Evolutionary conservation across 1,139 yeast species (phyloP).

Genomic region (Candida sp.): DNA sequence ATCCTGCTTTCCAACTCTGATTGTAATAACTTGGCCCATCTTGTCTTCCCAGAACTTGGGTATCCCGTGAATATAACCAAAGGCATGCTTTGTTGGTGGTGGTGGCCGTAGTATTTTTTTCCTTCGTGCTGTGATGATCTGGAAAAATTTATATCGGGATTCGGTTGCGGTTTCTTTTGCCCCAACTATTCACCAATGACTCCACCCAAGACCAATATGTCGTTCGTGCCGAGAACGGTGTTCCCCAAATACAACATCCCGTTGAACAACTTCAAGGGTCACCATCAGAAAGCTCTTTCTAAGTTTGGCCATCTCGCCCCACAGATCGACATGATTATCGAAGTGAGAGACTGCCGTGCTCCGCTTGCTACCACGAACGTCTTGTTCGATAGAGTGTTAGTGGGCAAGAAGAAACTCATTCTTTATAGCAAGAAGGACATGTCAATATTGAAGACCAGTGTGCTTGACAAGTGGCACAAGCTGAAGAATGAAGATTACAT

Average conservation of each 20-base stretch:
- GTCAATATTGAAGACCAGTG: slow-evolving; percentile 31
- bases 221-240: slow-evolving; percentile 43
- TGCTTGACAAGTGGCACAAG: slow-evolving; percentile 58
- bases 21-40: slow-evolving; percentile 64
- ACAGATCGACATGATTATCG: slow-evolving; percentile 81
- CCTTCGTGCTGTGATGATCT: neutral
- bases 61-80: slow-evolving; percentile 81
- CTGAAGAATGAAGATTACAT: slow-evolving; percentile 55
- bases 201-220: neutral
- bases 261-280: slow-evolving; percentile 87
- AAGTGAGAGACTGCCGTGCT: slow-evolving; percentile 87
- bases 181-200: neutral
- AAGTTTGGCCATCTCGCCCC: slow-evolving; percentile 74
- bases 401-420: slow-evolving; percentile 60
- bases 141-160: neutral
- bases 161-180: neutral
- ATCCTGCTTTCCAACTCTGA: slow-evolving; percentile 53
- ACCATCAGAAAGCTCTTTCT: slow-evolving; percentile 82
- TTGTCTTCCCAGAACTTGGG: slow-evolving; percentile 87
- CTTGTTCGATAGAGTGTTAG: slow-evolving; percentile 71
- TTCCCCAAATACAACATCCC: slow-evolving; percentile 76
- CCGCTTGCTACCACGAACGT: slow-evolving; percentile 86
- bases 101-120: neutral
- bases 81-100: slow-evolving; percentile 60
- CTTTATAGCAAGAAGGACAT: slow-evolving; percentile 74